phyloP scores from a whole-genome alignment of 2,329 filamentous ascomycete species.

The Geosmithia morbida region DNA sequence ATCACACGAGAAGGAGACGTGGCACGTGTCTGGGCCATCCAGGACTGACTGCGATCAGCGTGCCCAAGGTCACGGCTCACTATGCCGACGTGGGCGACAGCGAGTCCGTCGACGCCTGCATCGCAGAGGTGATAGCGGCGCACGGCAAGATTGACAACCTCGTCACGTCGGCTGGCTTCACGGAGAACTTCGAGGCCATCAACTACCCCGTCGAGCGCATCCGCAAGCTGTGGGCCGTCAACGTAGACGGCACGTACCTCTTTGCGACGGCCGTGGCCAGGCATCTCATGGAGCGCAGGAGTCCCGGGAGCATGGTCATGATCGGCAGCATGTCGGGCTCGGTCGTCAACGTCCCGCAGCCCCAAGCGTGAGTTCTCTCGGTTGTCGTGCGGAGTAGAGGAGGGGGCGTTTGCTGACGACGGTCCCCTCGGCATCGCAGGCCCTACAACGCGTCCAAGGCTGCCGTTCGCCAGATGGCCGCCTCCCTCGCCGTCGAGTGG shows the following conservation, averaged over 20 bases:
- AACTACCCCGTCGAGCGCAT: conserved; percentile 84
- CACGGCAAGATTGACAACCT: conserved; percentile 83
- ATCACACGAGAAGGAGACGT: not conserved
- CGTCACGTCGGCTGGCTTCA: conserved; percentile 93
- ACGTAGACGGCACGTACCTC: conserved; percentile 83
- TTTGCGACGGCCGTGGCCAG: conserved; percentile 75
- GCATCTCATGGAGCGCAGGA: conserved; percentile 73
- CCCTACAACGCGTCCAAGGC: conserved; percentile 93
- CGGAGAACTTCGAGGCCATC: conserved; percentile 87
- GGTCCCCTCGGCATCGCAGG: too few species aligned
- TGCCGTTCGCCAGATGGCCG: conserved; percentile 75
- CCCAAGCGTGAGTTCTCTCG: conserved; percentile 42
- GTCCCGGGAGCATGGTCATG: conserved; percentile 76
- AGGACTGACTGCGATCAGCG: conserved; percentile 21
- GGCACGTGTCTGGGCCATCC: too few species aligned
- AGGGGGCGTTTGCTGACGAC: not conserved
- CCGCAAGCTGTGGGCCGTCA: conserved; percentile 87
- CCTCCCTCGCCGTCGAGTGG: conserved; percentile 89
- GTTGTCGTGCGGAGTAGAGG: not conserved
- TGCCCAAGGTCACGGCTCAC: conserved; percentile 79
- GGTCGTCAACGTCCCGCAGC: conserved; percentile 92
- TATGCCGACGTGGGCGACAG: conserved; percentile 76
- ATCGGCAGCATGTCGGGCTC: conserved; percentile 90
- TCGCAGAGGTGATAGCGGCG: conserved; percentile 39
- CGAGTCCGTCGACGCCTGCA: conserved; percentile 59